A percentile compares a stretch with the other conserved stretches of the same genome.
Evolutionary conservation across 495 filamentous ascomycete species (phyloP).

Genomic region (Letharia columbiana): DNA sequence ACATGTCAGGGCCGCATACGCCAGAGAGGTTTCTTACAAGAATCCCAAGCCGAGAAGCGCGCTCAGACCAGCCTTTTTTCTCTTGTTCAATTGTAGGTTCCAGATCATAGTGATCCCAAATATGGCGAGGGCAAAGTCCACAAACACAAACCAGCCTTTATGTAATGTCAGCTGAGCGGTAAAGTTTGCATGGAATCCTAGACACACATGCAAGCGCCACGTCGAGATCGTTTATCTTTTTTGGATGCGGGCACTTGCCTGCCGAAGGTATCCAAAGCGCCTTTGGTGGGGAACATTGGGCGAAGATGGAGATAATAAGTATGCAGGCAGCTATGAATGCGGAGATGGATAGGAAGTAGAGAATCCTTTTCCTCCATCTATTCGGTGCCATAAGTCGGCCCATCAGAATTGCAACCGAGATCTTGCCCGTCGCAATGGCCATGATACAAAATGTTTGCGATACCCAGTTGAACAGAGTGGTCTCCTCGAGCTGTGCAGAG

Average conservation of each 20-base stretch:
- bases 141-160: neutral
- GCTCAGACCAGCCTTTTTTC: neutral
- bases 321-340: neutral
- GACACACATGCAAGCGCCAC: constrained; percentile 1
- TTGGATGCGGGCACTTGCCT: constrained; percentile 7
- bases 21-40: neutral
- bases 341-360: constrained; percentile 6
- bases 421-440: constrained; percentile 8
- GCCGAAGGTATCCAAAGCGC: constrained; percentile 3
- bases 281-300: constrained; percentile 7
- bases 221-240: neutral
- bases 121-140: constrained; percentile 1
- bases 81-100: neutral
- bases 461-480: constrained; percentile 5
- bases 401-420: constrained; percentile 12
- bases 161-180: neutral
- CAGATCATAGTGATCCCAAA: neutral
- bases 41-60: constrained; percentile 4
- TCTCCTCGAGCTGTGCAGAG: neutral
- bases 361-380: constrained; percentile 9
- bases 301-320: constrained; percentile 3
- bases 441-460: constrained; percentile 11
- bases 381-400: neutral
- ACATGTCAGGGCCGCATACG: neutral
- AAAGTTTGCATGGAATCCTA: neutral